Evolutionary conservation across 129 eudicot species (phyloP).

Genomic region (Saposhnikovia divaricata): DNA sequence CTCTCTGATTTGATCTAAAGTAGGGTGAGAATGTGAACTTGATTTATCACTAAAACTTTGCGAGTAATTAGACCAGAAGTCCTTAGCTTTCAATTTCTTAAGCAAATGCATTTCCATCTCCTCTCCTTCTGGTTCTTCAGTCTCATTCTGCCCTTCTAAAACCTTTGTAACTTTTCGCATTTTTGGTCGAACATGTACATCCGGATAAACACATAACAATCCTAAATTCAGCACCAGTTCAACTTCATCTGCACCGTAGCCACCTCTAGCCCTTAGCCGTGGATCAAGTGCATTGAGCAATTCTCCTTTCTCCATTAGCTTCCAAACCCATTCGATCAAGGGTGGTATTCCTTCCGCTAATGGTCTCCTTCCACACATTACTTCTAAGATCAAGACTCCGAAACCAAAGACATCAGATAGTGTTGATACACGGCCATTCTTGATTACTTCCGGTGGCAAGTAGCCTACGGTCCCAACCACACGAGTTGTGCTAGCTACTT

Average conservation of each 20-base stretch:
- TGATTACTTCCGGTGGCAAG: slow-evolving; percentile 59
- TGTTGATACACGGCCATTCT: slow-evolving; percentile 63
- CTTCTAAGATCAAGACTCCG: slow-evolving; percentile 66
- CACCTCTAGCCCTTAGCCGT: slow-evolving; percentile 23
- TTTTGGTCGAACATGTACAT: slow-evolving; percentile 43
- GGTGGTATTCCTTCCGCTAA: slow-evolving; percentile 55
- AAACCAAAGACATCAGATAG: slow-evolving; percentile 59
- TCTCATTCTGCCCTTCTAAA: slow-evolving; percentile 51
- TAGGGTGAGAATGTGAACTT: slow-evolving; percentile 41
- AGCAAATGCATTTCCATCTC: slow-evolving; percentile 51
- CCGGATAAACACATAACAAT: slow-evolving; percentile 55
- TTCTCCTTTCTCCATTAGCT: slow-evolving; percentile 37
- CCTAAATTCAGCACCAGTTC: slow-evolving; percentile 61
- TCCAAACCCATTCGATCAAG: slow-evolving; percentile 54
- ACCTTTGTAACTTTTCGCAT: slow-evolving; percentile 65
- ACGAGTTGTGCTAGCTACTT: slow-evolving; percentile 56
- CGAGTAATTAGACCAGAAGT: slow-evolving; percentile 35
- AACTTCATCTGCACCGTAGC: slow-evolving; percentile 41
- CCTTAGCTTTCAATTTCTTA: slow-evolving; percentile 33
- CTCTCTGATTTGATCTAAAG: slow-evolving; percentile 45
- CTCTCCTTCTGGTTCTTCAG: slow-evolving; percentile 42
- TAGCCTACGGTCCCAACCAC: slow-evolving; percentile 78
- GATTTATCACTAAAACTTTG: slow-evolving; percentile 20
- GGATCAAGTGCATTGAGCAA: slow-evolving; percentile 37
- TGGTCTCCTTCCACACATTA: slow-evolving; percentile 55